Evolutionary conservation across 1,284 basidiomycete genomes (phyloP).

Genomic region (Cystobasidiaceae sp.): DNA sequence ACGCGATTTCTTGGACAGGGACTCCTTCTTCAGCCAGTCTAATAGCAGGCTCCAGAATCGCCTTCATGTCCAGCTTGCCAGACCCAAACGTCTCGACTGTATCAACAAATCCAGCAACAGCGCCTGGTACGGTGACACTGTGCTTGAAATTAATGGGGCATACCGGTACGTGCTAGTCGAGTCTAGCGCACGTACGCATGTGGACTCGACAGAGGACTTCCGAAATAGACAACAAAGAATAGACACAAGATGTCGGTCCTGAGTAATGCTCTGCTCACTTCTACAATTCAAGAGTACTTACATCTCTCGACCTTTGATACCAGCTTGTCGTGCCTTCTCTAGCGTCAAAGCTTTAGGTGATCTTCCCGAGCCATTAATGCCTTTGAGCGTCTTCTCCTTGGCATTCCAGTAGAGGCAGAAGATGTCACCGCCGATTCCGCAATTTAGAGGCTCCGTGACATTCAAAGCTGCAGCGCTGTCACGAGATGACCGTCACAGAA

Average conservation of each 20-base stretch:
- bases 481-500: not conserved
- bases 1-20: conserved; percentile 9
- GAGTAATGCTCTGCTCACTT: conserved; percentile 31
- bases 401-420: conserved; percentile 30
- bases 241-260: not conserved
- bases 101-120: conserved; percentile 88
- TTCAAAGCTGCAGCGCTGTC: conserved; percentile 29
- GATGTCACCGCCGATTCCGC: conserved; percentile 31
- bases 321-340: conserved; percentile 64
- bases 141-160: conserved; percentile 27
- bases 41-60: conserved; percentile 70
- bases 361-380: conserved; percentile 77
- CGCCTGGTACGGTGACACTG: conserved; percentile 82
- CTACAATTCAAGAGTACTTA: not conserved
- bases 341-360: conserved; percentile 74
- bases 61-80: conserved; percentile 67
- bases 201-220: conserved; percentile 29
- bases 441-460: conserved; percentile 29
- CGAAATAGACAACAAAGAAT: not conserved
- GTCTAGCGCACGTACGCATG: conserved; percentile 34
- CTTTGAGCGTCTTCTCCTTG: conserved; percentile 65
- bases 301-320: conserved; percentile 58
- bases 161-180: too few relatives aligned
- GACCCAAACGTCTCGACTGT: conserved; percentile 76
- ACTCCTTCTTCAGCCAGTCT: conserved; percentile 44